Evolutionary conservation across 2,329 filamentous ascomycete genomes (phyloP), one percentile per base, ranked within the genome.

Genomic region (Pseudonectria buxi): DNA sequence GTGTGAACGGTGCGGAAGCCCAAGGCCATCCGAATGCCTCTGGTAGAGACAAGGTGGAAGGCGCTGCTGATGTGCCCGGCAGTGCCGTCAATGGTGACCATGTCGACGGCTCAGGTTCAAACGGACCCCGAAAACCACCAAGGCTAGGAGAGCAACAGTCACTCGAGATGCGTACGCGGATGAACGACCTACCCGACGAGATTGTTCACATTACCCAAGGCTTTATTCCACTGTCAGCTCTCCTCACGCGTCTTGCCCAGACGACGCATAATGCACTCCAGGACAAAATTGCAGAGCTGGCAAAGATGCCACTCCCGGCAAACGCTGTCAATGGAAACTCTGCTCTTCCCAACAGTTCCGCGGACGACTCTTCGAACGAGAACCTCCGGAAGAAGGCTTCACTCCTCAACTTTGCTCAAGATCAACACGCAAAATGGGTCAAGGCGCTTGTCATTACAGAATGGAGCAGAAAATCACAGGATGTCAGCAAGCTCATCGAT

Each of bases 401-500:
- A 25, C 60, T 95, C 35, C 62, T 95, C 40, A 77, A 84, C 28
- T 94, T 92, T 63, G 79, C 84, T 7, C 82, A 90, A 56, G 75
- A 79, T 14, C 78, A 83, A 53, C 82, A 95, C 54, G 79, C 82
- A 22, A 87, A 86, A 64, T 96, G 94, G 70, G 86, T 94, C 58
- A 96, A 98, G 64, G 76, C 89, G 7, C 71, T 95, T 14, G 87
- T 98, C 14, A 81, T 98, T 30, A 80, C 84, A 2, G 83, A 92
- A 62, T 98, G 92, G 92, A 86, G 84, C 56, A 76, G 84, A 53
- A 82, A 85, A 57, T 79, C 83, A 24, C 72, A 78, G 26, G 78
- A 84, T 49, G 85, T 96, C 49, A 84, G 83, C 64, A 87, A 83
- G 59, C 72, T 96, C 41, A 94, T 96, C 46, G 89, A 96, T 54